Percentiles rank a stretch among this genome's conserved stretches.
phyloP scores from a whole-genome alignment of 495 filamentous ascomycete species.

The Neohortaea acidophila region DNA sequence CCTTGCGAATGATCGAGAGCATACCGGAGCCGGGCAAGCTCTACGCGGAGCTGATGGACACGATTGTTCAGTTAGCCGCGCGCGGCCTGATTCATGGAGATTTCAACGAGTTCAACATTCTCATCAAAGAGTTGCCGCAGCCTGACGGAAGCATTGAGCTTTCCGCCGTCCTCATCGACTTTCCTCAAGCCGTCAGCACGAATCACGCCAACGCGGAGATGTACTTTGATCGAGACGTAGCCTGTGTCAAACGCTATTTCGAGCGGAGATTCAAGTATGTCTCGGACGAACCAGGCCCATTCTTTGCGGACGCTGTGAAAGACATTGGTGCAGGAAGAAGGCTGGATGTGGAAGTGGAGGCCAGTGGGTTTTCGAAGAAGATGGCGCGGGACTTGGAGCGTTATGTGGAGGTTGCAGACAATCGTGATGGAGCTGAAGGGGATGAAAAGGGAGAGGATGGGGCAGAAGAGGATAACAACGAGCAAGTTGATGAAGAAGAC shows the following conservation, averaged over 20 bases:
- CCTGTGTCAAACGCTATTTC: slow-evolving; percentile 89
- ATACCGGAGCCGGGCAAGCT: slow-evolving; percentile 65
- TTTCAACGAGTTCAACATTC: slow-evolving; percentile 98
- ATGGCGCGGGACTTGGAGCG: slow-evolving; percentile 83
- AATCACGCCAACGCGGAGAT: slow-evolving; percentile 83
- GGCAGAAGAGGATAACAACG: slow-evolving; percentile 26
- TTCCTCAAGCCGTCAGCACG: slow-evolving; percentile 96
- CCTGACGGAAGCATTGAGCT: slow-evolving; percentile 24
- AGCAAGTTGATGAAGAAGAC: slow-evolving; percentile 60
- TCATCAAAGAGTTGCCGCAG: slow-evolving; percentile 53
- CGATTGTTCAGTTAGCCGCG: slow-evolving; percentile 70
- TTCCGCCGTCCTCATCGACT: slow-evolving; percentile 79
- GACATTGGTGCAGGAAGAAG: slow-evolving; percentile 47
- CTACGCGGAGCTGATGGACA: slow-evolving; percentile 76
- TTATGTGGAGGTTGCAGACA: slow-evolving; percentile 56
- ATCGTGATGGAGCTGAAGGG: slow-evolving; percentile 29
- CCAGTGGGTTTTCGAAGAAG: slow-evolving; percentile 89
- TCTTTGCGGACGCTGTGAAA: slow-evolving; percentile 68
- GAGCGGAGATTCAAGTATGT: slow-evolving; percentile 74
- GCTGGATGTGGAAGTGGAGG: slow-evolving; percentile 77
- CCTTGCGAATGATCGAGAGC: slow-evolving; percentile 65
- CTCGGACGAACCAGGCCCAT: slow-evolving; percentile 66
- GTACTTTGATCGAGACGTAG: slow-evolving; percentile 90
- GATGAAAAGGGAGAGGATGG: slow-evolving; percentile 55
- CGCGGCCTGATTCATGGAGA: slow-evolving; percentile 93